These are phyloP conservation scores for Chenopodium berlandieri DNA, from an alignment of 148 eudicot species.

Conservation along the genomic window DNA sequence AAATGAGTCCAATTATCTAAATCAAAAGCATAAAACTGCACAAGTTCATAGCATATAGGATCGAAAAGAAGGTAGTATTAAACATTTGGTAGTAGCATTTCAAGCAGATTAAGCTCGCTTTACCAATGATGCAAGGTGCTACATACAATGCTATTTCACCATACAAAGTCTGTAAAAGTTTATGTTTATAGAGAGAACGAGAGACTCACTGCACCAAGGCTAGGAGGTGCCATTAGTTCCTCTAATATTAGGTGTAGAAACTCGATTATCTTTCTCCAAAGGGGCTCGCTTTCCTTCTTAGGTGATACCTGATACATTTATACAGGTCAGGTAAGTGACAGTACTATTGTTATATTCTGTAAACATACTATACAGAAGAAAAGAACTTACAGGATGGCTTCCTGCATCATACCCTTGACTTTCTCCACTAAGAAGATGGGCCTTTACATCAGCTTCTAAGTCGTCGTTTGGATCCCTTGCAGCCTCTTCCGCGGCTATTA, in stretches of 20 bases:
- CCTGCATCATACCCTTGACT: constrained; percentile 34
- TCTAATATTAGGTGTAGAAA: constrained; percentile 47
- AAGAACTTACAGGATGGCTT: constrained; percentile 38
- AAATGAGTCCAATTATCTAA: constrained; percentile 62
- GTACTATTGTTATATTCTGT: not conserved
- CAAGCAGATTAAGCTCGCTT: not conserved
- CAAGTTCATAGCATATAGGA: not conserved
- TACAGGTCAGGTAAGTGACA: not conserved
- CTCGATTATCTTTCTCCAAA: constrained; percentile 32
- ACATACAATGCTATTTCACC: not conserved
- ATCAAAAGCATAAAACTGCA: not conserved
- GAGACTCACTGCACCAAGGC: constrained; percentile 66
- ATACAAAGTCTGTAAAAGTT: not conserved
- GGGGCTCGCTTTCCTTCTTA: constrained; percentile 21
- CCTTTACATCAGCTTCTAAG: constrained; percentile 45
- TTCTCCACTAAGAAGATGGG: constrained; percentile 48
- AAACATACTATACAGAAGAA: not conserved
- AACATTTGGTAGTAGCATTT: too few species aligned
- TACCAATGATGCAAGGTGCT: not conserved
- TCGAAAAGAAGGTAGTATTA: not conserved
- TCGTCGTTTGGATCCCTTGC: constrained; percentile 58
- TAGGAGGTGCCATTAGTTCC: constrained; percentile 81
- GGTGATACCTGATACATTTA: constrained; percentile 25
- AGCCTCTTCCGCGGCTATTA: constrained; percentile 35
- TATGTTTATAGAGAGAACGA: not conserved